Conservation (phyloP, 805 yeast species). For the Starmerella kuoi region DNA sequence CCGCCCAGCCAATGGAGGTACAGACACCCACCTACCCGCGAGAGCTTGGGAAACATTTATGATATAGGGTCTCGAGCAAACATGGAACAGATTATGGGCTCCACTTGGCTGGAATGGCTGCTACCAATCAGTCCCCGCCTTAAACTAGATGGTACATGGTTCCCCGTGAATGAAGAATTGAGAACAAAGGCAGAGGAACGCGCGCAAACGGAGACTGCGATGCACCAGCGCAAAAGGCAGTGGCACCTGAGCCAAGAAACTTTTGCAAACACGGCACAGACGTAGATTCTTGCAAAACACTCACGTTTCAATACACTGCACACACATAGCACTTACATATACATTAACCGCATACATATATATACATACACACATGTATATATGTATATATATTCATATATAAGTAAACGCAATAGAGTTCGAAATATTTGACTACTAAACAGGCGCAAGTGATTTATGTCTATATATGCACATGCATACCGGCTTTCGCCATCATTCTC, state of each 20-base stretch:
- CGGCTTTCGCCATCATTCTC: too few relatives aligned
- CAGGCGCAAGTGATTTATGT: too few relatives aligned
- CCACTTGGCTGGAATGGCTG: slow-evolving; percentile 51
- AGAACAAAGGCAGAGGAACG: slow-evolving; percentile 25
- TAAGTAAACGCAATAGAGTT: too few relatives aligned
- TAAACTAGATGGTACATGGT: slow-evolving; percentile 31
- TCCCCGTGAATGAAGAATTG: slow-evolving; percentile 27
- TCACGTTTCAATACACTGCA: too few relatives aligned
- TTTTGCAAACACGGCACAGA: too few relatives aligned
- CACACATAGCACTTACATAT: too few relatives aligned
- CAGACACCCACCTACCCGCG: slow-evolving; percentile 35
- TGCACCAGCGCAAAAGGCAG: slow-evolving; percentile 17
- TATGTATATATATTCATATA: too few relatives aligned
- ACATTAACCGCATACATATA: too few relatives aligned
- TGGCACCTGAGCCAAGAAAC: background rate
- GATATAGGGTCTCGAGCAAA: slow-evolving; percentile 57
- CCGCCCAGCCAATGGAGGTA: slow-evolving; percentile 30
- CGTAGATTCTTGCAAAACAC: too few relatives aligned
- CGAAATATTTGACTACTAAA: too few relatives aligned
- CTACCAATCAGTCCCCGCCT: slow-evolving; percentile 39
- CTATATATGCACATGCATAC: too few relatives aligned
- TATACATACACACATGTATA: too few relatives aligned
- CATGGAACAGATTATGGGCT: slow-evolving; percentile 67
- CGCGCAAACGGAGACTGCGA: slow-evolving; percentile 27
- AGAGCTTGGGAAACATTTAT: slow-evolving; percentile 52